Percentiles rank a stretch among this genome's conserved stretches.
phyloP scores from a whole-genome alignment of 1,284 basidiomycete species.

The Coniferiporia weirii region DNA sequence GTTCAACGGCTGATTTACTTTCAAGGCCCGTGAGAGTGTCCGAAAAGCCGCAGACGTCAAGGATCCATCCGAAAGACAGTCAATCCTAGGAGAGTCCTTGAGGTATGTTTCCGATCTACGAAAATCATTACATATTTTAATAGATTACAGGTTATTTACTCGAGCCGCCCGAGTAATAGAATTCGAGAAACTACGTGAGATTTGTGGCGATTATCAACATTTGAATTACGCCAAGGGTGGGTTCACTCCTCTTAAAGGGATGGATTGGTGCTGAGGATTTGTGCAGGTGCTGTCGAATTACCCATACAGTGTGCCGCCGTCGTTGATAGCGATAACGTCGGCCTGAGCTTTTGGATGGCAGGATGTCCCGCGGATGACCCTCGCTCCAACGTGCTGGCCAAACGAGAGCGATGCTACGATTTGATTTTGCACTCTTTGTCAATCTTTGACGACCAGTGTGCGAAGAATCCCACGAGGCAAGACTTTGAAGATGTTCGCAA shows the following conservation, averaged over 20 bases:
- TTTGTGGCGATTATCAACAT: slow-evolving; percentile 82
- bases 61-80: slow-evolving; percentile 66
- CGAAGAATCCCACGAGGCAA: slow-evolving; percentile 29
- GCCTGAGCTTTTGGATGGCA: slow-evolving; percentile 73
- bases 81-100: slow-evolving; percentile 77
- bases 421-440: slow-evolving; percentile 78
- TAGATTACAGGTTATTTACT: slow-evolving; percentile 63
- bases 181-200: slow-evolving; percentile 79
- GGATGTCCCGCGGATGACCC: slow-evolving; percentile 60
- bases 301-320: slow-evolving; percentile 81
- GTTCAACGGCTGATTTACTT: slow-evolving; percentile 12
- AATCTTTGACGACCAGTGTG: slow-evolving; percentile 68
- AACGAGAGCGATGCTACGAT: slow-evolving; percentile 74
- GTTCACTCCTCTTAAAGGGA: slow-evolving; percentile 6
- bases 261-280: slow-evolving; percentile 1
- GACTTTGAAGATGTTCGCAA: slow-evolving; percentile 63
- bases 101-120: slow-evolving; percentile 38
- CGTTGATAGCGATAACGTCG: slow-evolving; percentile 74
- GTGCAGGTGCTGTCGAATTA: slow-evolving; percentile 76
- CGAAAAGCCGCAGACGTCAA: slow-evolving; percentile 84
- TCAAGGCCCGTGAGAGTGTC: slow-evolving; percentile 87
- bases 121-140: not conserved
- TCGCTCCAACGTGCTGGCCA: slow-evolving; percentile 53
- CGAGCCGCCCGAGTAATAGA: slow-evolving; percentile 85
- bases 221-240: slow-evolving; percentile 77